These are phyloP conservation scores for Lachancea kluyveri DNA, from an alignment of 805 yeast genomes.

Conservation along the genomic window DNA sequence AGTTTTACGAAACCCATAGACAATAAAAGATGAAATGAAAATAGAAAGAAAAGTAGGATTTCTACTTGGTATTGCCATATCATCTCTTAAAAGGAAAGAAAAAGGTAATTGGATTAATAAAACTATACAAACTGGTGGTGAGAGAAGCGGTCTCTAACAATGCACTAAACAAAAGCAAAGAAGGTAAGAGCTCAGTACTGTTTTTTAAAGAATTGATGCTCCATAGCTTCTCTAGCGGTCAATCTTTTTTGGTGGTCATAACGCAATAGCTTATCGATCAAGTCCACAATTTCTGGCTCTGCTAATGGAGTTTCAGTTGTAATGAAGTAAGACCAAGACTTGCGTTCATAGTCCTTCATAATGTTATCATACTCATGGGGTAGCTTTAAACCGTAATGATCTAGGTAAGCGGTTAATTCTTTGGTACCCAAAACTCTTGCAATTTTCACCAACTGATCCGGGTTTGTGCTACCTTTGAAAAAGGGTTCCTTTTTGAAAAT, in stretches of 20 bases:
- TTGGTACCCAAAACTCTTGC: slow-evolving; percentile 84
- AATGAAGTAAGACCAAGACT: slow-evolving; percentile 60
- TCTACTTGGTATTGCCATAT: too few species aligned
- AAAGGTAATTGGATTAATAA: too few species aligned
- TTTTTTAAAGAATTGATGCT: slow-evolving; percentile 56
- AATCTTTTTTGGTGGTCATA: slow-evolving; percentile 85
- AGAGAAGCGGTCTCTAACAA: background rate
- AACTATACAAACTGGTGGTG: too few species aligned
- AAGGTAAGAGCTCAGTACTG: slow-evolving; percentile 5
- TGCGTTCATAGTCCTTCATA: slow-evolving; percentile 58
- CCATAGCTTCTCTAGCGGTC: slow-evolving; percentile 86
- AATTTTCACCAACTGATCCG: slow-evolving; percentile 86
- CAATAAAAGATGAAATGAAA: too few species aligned
- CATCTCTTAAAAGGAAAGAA: too few species aligned
- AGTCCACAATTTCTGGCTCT: slow-evolving; percentile 53
- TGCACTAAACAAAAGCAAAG: background rate
- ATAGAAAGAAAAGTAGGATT: too few species aligned
- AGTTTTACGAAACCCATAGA: too few species aligned
- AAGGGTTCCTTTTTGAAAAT: slow-evolving; percentile 87
- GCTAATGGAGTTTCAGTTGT: slow-evolving; percentile 49
- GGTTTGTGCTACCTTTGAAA: slow-evolving; percentile 86
- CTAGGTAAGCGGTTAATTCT: slow-evolving; percentile 58
- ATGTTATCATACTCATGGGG: slow-evolving; percentile 74
- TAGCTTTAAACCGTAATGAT: slow-evolving; percentile 62
- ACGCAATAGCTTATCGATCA: slow-evolving; percentile 64